These are phyloP conservation scores for Leccinum variabile DNA, from an alignment of 1,284 basidiomycete species.

Conservation along the genomic window DNA sequence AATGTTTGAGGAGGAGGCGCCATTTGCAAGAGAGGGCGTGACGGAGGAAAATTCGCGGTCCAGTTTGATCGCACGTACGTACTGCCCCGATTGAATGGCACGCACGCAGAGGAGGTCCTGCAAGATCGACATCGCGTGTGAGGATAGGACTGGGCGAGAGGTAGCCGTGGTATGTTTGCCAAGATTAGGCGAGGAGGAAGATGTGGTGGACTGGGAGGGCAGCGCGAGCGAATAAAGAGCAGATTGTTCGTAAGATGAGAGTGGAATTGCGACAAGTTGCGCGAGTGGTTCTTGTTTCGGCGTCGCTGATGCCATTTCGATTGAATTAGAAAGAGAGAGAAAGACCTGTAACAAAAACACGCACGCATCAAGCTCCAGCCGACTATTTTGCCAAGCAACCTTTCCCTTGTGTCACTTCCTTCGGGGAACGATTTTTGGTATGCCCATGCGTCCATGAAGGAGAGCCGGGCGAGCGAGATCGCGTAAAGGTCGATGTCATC, in stretches of 20 bases:
- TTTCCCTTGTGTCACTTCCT: conserved; percentile 47
- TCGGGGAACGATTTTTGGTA: conserved; percentile 70
- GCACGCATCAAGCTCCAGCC: conserved; percentile 68
- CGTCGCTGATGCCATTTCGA: conserved; percentile 42
- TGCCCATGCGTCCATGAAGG: conserved; percentile 68
- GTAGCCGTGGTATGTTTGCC: background rate
- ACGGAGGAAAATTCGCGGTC: conserved; percentile 59
- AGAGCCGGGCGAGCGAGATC: conserved; percentile 61
- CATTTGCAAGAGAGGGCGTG: conserved; percentile 8
- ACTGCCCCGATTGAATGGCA: conserved; percentile 73
- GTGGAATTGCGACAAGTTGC: conserved; percentile 60
- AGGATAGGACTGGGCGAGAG: conserved; percentile 20
- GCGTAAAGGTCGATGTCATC: conserved; percentile 67
- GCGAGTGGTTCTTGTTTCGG: conserved; percentile 56
- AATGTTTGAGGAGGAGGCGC: conserved; percentile 24
- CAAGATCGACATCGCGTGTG: conserved; percentile 53
- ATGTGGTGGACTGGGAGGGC: conserved; percentile 43
- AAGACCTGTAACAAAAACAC: conserved; percentile 31
- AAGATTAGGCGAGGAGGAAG: conserved; percentile 11
- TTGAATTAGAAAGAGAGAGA: background rate
- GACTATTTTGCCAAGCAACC: conserved; percentile 60
- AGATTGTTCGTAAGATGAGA: conserved; percentile 61
- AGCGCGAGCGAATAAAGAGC: conserved; percentile 57
- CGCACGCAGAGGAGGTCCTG: conserved; percentile 83
- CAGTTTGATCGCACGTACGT: conserved; percentile 71